Conservation (phyloP, 768 basidiomycete genomes). For the Tulasnella sp. region DNA sequence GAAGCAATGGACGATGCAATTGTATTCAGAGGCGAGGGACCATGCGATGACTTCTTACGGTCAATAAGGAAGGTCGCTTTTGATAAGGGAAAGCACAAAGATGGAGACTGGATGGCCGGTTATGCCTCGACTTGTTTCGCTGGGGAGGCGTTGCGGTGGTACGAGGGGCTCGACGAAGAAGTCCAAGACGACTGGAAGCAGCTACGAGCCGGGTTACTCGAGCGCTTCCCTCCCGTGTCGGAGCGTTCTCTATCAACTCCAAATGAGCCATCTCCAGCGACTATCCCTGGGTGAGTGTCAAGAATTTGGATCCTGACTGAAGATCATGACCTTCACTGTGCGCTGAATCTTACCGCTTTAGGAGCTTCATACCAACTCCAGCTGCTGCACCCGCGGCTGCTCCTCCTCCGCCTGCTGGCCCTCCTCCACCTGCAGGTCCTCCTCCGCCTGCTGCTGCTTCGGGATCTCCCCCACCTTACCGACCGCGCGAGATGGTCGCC, state of each 20-base stretch:
- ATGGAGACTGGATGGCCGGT: background rate
- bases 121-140: background rate
- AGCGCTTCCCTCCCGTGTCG: background rate
- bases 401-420: background rate
- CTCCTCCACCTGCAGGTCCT: background rate
- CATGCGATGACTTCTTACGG: background rate
- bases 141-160: background rate
- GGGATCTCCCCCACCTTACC: background rate
- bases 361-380: background rate
- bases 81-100: background rate
- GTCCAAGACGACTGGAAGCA: slow-evolving; percentile 1
- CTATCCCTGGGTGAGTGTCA: background rate
- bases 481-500: background rate
- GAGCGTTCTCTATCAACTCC: background rate
- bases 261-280: background rate
- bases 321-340: background rate
- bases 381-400: background rate
- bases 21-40: background rate
- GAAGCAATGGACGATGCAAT: background rate
- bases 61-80: background rate
- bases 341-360: too few relatives aligned
- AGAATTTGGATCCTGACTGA: background rate
- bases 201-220: background rate
- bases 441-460: background rate
- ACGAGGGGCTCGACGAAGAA: background rate